Base-by-base conservation (phyloP, 176 grass and related monocot genomes). In the Triticum turgidum region DNA sequence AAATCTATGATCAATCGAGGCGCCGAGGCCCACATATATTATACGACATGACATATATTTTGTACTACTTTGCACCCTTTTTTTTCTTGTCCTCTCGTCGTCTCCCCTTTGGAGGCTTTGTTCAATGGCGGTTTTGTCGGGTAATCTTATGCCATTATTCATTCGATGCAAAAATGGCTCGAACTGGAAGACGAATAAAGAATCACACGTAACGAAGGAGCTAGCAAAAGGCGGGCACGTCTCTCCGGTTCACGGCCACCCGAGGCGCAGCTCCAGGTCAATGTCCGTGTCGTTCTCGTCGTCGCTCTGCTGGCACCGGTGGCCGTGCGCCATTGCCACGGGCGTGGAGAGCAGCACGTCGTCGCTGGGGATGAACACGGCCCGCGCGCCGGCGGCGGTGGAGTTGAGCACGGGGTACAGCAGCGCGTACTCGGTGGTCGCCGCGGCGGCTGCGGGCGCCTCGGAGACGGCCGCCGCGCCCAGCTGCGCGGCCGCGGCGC, bases 221-320 rank as follows among this genome's bases (percentile, higher is more conserved):
- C 6, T 6, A 6, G 42, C 72, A 10, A 73, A 45, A 75, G 4
- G 47, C 73, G 25, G 45, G 44, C 24, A 1, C 34, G 7, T 47
- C 35, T 80, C 85, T 44, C 29, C 29, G 39, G 22, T 13, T 85
- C 82, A 88, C 37, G 52, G 83, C 91, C 91, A 86, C 51, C 91
- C 69, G 59, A 93, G 91, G 49, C 91, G 86, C 14, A 93, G 88
- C 83, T 93, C 91, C 34, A 93, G 86, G 86, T 93, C 91, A 12
- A 93, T 47, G 74, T 80, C 89, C 67, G 76, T 67, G 21, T 64
- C 88, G 15, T 73, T 82, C 54, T 90, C 80, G 0, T 76, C 78
- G 34, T 78, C 78, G 15, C 61, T 75, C 61, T 75, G 0, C 29
- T 86, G 71, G 84, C 77, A 80, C 69, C 12, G 90, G 14, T 80